Percentiles rank a stretch among this genome's conserved stretches.
These are phyloP conservation scores for Hylodesmum podocarpum DNA, from an alignment of 306 rosid genomes.

Conservation along the genomic window DNA sequence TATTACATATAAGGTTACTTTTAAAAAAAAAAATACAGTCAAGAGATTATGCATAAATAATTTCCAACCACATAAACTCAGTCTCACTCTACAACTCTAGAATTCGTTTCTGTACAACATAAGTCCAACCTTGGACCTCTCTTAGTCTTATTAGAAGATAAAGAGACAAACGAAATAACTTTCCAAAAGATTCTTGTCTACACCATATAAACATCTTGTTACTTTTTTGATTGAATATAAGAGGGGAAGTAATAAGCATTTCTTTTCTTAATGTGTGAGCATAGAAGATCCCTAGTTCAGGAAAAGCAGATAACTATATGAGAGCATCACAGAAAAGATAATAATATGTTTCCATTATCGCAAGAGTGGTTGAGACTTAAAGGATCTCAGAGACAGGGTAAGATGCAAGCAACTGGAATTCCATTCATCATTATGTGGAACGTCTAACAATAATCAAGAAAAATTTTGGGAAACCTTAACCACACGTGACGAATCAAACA, in stretches of 20 bases:
- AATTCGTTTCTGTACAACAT: not conserved
- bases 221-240: not conserved
- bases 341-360: not conserved
- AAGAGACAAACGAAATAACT: not conserved
- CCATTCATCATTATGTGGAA: not conserved
- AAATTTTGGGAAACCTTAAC: not conserved
- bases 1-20: not conserved
- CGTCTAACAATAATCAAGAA: not conserved
- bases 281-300: not conserved
- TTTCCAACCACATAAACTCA: too few species aligned
- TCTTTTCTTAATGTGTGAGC: not conserved
- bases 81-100: too few species aligned
- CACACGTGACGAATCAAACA: not conserved
- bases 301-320: not conserved
- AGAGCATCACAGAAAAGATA: not conserved
- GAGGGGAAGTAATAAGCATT: not conserved
- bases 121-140: not conserved
- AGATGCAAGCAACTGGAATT: not conserved
- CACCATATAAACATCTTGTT: not conserved
- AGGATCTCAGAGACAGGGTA: not conserved
- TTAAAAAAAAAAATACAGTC: too few species aligned
- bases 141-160: not conserved
- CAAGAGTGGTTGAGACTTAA: not conserved
- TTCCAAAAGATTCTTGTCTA: not conserved
- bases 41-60: too few species aligned